Percentiles rank a stretch among this genome's conserved stretches.
Conservation (phyloP, 345 rosid genomes). For the Chamaenerion angustifolium region DNA sequence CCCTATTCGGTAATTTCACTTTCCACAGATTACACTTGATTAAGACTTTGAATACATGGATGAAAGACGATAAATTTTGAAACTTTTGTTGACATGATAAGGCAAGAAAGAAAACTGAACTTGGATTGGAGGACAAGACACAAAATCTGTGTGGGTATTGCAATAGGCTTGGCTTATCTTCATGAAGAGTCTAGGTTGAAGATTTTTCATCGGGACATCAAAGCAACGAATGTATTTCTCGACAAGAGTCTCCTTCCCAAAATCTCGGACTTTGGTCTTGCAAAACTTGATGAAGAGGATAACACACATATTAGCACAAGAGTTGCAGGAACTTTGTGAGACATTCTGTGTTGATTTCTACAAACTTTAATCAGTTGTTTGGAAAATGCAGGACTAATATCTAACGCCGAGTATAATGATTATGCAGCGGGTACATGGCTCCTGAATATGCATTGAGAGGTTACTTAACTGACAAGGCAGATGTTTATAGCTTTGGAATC, state of each 20-base stretch:
- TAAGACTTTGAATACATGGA: no score
- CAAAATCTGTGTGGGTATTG: conserved; percentile 2
- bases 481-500: conserved; percentile 8
- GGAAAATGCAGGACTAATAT: no score
- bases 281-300: conserved; percentile 9
- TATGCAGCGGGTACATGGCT: conserved; percentile 11
- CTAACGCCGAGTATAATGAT: neutral
- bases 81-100: neutral
- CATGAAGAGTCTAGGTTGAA: conserved; percentile 9
- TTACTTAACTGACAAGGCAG: conserved; percentile 8
- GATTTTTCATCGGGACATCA: conserved; percentile 8
- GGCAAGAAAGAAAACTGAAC: conserved; percentile 3
- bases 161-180: conserved; percentile 10
- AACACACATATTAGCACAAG: conserved; percentile 10
- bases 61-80: neutral
- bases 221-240: conserved; percentile 5
- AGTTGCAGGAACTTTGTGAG: conserved; percentile 55
- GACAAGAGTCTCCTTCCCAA: conserved; percentile 5
- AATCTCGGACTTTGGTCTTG: conserved; percentile 8
- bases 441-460: conserved; percentile 10
- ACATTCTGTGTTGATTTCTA: neutral
- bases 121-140: conserved; percentile 8
- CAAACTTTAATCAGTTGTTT: no score
- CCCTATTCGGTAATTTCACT: conserved; percentile 8
- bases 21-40: no score